Base-by-base conservation (phyloP, 345 rosid genomes). In the Lepidium sativum region DNA sequence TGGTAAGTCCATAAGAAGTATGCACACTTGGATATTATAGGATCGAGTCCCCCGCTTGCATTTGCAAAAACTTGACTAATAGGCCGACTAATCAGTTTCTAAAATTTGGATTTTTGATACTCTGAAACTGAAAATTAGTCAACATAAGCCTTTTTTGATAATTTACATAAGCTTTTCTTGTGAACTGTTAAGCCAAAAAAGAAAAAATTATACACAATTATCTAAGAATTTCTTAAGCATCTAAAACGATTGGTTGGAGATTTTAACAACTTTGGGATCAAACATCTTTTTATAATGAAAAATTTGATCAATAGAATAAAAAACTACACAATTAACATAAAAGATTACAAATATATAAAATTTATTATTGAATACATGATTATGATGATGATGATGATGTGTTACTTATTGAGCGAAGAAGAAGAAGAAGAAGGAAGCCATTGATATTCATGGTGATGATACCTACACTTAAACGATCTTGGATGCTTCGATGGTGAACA, bases 401-500 rank as follows among this genome's bases (percentile, higher is more conserved):
- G 38, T 63, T 58, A 64, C 65, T 71, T 64, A 16, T 57, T 27
- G 60, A 56, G 16, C 13, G 64, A 59, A 17, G 54, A 41, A 31
- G 72, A 48, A 18, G 69, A 52, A 12, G 68, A 33, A n/a, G 64
- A 71, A 48, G 65, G 77, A 73, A 53, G 52, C 96, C 91, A 86
- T 38, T 44, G 79, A 47, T 82, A 84, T 32, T 74, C 80, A 9
- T 63, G 74, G 11, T 70, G 88, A 67, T 91, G 96, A 55, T 74
- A 74, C 83, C 96, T 79, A 77, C 96, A 88, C 74, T 86, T 70
- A 71, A 91, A 88, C 6, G 97, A 88, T 17, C 97, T 84, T 0
- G 91, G 87, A 50, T 91, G 98, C 70, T 21, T 77, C 6, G 92
- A 80, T 4, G 95, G 95, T 6, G 95, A 88, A 71, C 95, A 91